Conservation (phyloP, 805 yeast species). For the Candida andamanensis region DNA sequence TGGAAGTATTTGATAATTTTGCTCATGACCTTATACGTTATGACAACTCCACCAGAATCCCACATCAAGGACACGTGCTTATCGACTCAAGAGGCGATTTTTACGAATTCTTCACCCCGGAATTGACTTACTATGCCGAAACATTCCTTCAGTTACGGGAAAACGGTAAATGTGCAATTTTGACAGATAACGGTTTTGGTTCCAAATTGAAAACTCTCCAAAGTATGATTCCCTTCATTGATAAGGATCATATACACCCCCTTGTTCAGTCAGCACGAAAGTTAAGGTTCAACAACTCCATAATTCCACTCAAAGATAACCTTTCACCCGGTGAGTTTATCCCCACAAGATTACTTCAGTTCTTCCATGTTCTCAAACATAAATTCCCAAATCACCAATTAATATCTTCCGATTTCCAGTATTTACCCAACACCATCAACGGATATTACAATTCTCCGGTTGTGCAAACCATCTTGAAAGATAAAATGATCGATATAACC, state of each 20-base stretch:
- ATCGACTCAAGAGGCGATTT: slow-evolving; percentile 71
- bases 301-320: slow-evolving; percentile 63
- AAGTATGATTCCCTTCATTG: slow-evolving; percentile 23
- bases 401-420: slow-evolving; percentile 65
- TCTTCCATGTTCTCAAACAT: slow-evolving; percentile 56
- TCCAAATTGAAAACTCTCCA: slow-evolving; percentile 23
- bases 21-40: slow-evolving; percentile 78
- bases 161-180: slow-evolving; percentile 23
- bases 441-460: slow-evolving; percentile 70
- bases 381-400: slow-evolving; percentile 73
- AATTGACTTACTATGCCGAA: slow-evolving; percentile 52
- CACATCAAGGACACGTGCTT: slow-evolving; percentile 74
- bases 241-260: slow-evolving; percentile 49
- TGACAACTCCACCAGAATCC: slow-evolving; percentile 60
- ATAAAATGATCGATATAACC: slow-evolving; percentile 61
- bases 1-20: slow-evolving; percentile 81
- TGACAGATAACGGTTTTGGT: slow-evolving; percentile 3
- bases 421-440: slow-evolving; percentile 39
- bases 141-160: slow-evolving; percentile 54
- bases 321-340: slow-evolving; percentile 71
- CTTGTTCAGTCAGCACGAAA: slow-evolving; percentile 43
- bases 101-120: slow-evolving; percentile 63
- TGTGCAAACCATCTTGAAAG: slow-evolving; percentile 69
- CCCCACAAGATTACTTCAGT: slow-evolving; percentile 69
- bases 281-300: slow-evolving; percentile 41